Evolutionary conservation across 345 rosid species (phyloP).

Genomic region (Syzygium jambos): DNA sequence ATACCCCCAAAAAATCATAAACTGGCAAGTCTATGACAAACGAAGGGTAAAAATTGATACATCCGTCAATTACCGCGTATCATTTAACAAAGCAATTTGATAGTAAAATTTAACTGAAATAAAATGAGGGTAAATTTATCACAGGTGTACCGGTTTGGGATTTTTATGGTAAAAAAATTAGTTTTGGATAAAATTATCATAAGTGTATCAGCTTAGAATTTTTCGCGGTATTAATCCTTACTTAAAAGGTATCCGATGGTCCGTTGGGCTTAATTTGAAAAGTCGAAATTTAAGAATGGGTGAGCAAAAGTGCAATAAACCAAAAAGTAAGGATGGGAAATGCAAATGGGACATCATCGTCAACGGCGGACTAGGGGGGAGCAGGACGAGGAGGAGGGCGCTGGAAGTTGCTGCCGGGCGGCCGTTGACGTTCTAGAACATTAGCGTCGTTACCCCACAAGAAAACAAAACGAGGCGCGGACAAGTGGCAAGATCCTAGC

Average conservation of each 20-base stretch:
- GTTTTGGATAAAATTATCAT: too few relatives aligned
- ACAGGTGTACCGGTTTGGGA: too few relatives aligned
- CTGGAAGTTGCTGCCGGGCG: background rate
- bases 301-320: background rate
- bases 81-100: too few relatives aligned
- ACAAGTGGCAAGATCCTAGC: background rate
- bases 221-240: too few relatives aligned
- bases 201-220: too few relatives aligned
- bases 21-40: too few relatives aligned
- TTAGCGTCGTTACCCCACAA: background rate
- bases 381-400: background rate
- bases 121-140: too few relatives aligned
- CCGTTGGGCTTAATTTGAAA: background rate
- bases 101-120: too few relatives aligned
- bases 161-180: too few relatives aligned
- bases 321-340: background rate
- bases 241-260: background rate
- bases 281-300: background rate
- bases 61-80: too few relatives aligned
- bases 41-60: too few relatives aligned
- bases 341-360: background rate
- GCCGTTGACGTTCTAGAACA: background rate
- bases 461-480: background rate
- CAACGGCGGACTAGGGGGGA: background rate
- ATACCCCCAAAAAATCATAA: too few relatives aligned